These are phyloP conservation scores for Coniferiporia weirii DNA, from an alignment of 1,284 basidiomycete genomes.

Conservation along the genomic window DNA sequence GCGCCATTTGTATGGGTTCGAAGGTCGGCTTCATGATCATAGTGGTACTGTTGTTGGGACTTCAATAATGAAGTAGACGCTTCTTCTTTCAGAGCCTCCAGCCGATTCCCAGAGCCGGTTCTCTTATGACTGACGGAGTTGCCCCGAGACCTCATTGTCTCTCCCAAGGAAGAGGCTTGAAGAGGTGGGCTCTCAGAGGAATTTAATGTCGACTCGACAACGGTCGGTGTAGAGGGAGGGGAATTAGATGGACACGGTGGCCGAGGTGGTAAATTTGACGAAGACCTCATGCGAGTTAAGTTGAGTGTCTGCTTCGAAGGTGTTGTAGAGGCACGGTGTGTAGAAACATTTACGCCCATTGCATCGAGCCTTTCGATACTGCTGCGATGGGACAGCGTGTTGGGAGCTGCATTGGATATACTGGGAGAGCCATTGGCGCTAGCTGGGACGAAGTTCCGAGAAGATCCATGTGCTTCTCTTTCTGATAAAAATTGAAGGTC, in stretches of 20 bases:
- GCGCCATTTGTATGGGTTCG: constrained; percentile 1
- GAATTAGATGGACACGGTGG: constrained; percentile 28
- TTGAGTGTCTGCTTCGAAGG: constrained; percentile 1
- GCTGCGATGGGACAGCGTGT: neutral
- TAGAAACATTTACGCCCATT: neutral
- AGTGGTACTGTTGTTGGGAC: constrained; percentile 24
- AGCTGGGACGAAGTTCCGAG: constrained; percentile 2
- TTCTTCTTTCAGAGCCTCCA: constrained; percentile 62
- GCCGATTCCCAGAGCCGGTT: constrained; percentile 49
- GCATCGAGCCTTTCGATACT: constrained; percentile 1
- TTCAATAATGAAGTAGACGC: constrained; percentile 27
- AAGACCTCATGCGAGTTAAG: constrained; percentile 37
- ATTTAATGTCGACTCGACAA: constrained; percentile 28
- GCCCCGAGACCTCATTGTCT: constrained; percentile 35
- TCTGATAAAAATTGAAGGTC: neutral
- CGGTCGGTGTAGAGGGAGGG: constrained; percentile 25
- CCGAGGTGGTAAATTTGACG: constrained; percentile 45
- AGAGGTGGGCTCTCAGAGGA: constrained; percentile 17
- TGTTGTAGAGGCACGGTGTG: constrained; percentile 6
- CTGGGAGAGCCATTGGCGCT: constrained; percentile 5
- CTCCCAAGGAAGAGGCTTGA: constrained; percentile 10
- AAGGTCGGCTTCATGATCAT: constrained; percentile 24
- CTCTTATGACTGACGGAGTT: constrained; percentile 48
- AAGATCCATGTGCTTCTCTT: neutral
- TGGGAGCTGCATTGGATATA: neutral